Evolutionary conservation across 495 filamentous ascomycete genomes (phyloP).

Genomic region (Penicillium canariense): DNA sequence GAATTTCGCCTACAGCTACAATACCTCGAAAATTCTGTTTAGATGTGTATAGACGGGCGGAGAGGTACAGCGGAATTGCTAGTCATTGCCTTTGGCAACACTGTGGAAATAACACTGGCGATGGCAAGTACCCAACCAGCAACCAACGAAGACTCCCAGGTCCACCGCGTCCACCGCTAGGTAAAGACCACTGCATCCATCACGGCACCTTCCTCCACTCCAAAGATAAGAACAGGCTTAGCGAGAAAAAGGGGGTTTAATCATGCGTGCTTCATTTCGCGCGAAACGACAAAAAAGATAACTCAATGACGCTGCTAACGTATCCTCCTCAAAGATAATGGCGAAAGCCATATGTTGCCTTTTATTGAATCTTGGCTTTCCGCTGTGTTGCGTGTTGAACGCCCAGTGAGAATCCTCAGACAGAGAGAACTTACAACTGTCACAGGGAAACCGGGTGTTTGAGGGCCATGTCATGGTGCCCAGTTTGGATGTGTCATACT

Average conservation of each 20-base stretch:
- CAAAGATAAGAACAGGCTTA: neutral
- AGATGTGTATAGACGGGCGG: neutral
- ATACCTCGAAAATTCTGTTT: neutral
- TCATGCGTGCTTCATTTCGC: constrained; percentile 8
- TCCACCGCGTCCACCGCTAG: neutral
- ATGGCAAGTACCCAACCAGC: neutral
- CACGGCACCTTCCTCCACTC: neutral
- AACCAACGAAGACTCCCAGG: neutral
- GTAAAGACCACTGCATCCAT: neutral
- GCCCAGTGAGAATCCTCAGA: constrained; percentile 3
- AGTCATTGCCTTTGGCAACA: neutral
- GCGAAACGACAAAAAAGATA: constrained; percentile 5
- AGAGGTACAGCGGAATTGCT: neutral
- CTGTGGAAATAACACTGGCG: neutral
- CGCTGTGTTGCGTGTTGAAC: constrained; percentile 26
- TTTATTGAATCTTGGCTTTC: neutral
- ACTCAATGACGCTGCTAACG: neutral
- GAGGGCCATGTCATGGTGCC: neutral
- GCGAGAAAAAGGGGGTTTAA: neutral
- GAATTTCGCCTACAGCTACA: neutral
- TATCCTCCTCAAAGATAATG: neutral
- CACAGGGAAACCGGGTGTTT: constrained; percentile 4
- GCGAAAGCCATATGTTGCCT: neutral
- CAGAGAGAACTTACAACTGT: constrained; percentile 1
- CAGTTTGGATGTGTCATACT: neutral